Conservation (phyloP, 495 filamentous ascomycete species). For the Lasiosphaeria hispida region DNA sequence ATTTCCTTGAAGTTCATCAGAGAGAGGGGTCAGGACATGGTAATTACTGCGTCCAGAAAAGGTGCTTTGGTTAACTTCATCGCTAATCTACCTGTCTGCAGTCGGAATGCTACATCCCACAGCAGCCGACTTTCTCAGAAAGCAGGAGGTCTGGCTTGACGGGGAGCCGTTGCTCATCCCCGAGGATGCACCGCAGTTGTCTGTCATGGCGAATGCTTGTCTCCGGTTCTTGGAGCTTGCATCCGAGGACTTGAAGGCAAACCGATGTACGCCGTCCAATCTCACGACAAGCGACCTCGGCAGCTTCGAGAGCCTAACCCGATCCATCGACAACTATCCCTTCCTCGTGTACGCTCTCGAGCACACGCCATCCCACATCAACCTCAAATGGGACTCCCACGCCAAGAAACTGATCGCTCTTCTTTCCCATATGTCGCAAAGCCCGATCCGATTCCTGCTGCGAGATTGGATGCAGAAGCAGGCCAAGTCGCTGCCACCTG, state of each 20-base stretch:
- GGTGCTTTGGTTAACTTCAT: too few species aligned
- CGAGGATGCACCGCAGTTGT: not conserved
- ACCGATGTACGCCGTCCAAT: not conserved
- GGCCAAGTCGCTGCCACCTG: not conserved
- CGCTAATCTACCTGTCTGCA: too few species aligned
- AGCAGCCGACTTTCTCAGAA: not conserved
- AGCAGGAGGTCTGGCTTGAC: not conserved
- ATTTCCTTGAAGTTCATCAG: not conserved
- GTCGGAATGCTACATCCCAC: not conserved
- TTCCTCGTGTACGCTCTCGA: not conserved
- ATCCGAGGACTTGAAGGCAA: not conserved
- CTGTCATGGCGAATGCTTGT: not conserved
- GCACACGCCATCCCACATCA: not conserved
- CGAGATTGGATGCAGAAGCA: not conserved
- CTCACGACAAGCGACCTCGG: not conserved
- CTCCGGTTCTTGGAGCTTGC: not conserved
- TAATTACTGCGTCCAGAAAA: not conserved
- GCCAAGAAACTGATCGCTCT: not conserved
- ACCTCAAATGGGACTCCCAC: not conserved
- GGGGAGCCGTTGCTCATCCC: not conserved
- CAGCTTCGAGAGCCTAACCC: not conserved
- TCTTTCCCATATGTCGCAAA: not conserved
- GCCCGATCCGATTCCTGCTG: not conserved
- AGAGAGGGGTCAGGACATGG: not conserved
- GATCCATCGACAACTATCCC: not conserved